A percentile compares a stretch with the other conserved stretches of the same genome.
Evolutionary conservation across 1,139 yeast genomes (phyloP).

Genomic region (Suhomyces ambrosiae): DNA sequence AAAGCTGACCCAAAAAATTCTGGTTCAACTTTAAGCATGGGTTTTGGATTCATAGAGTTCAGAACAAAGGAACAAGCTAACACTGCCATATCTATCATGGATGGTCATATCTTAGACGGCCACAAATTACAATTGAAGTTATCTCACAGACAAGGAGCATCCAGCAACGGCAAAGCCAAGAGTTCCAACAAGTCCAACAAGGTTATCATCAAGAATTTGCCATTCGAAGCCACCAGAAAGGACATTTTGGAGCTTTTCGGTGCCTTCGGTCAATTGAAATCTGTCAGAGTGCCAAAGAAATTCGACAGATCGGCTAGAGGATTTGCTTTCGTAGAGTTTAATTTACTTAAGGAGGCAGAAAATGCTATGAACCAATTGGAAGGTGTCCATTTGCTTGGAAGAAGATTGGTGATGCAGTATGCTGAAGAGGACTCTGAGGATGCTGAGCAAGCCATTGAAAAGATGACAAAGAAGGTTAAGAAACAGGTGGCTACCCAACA

Average conservation of each 20-base stretch:
- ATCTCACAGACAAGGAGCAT: constrained; percentile 64
- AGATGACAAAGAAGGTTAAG: constrained; percentile 83
- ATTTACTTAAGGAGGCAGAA: constrained; percentile 88
- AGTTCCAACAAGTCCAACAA: constrained; percentile 56
- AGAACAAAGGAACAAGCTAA: constrained; percentile 75
- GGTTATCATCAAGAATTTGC: constrained; percentile 92
- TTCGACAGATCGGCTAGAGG: constrained; percentile 96
- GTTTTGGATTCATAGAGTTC: constrained; percentile 95
- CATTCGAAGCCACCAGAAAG: constrained; percentile 92
- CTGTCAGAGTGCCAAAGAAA: constrained; percentile 95
- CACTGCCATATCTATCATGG: constrained; percentile 70
- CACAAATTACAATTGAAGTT: constrained; percentile 87
- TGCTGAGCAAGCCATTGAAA: constrained; percentile 87
- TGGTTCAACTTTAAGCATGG: constrained; percentile 80
- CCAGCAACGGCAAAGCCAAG: constrained; percentile 26
- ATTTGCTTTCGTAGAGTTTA: constrained; percentile 94
- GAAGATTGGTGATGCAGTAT: constrained; percentile 92
- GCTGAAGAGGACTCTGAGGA: constrained; percentile 82
- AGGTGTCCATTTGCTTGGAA: constrained; percentile 96
- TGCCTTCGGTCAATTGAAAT: constrained; percentile 89
- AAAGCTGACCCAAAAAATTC: constrained; percentile 83
- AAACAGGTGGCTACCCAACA: constrained; percentile 80
- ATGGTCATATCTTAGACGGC: constrained; percentile 82
- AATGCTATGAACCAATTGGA: constrained; percentile 91
- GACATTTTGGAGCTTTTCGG: constrained; percentile 90